A percentile compares a stretch with the other conserved stretches of the same genome.
Evolutionary conservation across 805 yeast species (phyloP).

Genomic region (Scheffersomyces ergatensis): DNA sequence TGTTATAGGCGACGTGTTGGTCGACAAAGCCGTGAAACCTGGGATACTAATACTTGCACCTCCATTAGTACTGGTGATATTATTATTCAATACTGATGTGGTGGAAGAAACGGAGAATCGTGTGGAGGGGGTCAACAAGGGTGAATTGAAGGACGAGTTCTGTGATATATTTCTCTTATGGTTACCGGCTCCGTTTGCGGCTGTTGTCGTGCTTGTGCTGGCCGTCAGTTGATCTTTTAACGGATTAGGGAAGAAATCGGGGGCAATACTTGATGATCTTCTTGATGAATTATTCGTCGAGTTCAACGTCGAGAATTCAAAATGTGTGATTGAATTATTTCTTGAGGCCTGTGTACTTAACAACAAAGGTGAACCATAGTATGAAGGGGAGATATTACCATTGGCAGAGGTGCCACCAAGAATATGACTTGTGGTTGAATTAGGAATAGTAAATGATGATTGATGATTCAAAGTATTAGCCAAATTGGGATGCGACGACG

Average conservation of each 20-base stretch:
- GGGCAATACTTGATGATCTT: slow-evolving; percentile 43
- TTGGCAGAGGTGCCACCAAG: background rate
- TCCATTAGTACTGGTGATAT: background rate
- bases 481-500: slow-evolving; percentile 20
- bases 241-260: slow-evolving; percentile 43
- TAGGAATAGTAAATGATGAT: slow-evolving; percentile 2
- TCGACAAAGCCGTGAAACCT: background rate
- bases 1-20: slow-evolving; percentile 9
- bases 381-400: slow-evolving; percentile 23
- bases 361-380: slow-evolving; percentile 28
- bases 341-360: slow-evolving; percentile 31
- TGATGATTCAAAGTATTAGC: slow-evolving; percentile 10
- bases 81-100: slow-evolving; percentile 3
- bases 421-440: background rate
- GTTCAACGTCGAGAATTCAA: slow-evolving; percentile 20
- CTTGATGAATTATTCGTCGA: slow-evolving; percentile 24
- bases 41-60: background rate
- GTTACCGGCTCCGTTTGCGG: slow-evolving; percentile 1
- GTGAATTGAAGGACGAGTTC: slow-evolving; percentile 26
- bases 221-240: slow-evolving; percentile 15
- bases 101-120: slow-evolving; percentile 21
- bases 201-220: background rate
- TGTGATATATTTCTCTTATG: slow-evolving; percentile 29
- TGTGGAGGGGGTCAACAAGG: slow-evolving; percentile 21
- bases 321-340: slow-evolving; percentile 38